Base-by-base conservation (phyloP, 306 rosid species). In the Crotalaria pallida region DNA sequence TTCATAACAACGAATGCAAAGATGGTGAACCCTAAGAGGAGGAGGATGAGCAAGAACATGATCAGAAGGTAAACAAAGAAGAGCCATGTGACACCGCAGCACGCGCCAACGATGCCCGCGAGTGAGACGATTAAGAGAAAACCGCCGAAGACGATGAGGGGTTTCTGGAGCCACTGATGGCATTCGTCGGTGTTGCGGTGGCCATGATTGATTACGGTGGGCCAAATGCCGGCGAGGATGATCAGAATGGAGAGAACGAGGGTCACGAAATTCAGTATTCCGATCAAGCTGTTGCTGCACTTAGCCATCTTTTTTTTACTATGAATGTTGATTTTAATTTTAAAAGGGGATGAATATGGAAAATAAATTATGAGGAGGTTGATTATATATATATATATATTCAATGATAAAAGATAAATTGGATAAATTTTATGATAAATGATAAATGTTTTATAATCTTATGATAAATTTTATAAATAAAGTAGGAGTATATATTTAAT, bases 41-140 rank as follows among this genome's bases (percentile, higher is more conserved):
- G n/a, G 3, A 92, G 56, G 29, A 90, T 92, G 74, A 92, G 86
- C 48, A 92, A 19, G 83, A 86, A 86, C 98, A 92, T 90, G 33
- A 86, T 85, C 6, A 90, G 72, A 0, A 90, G 93, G 76, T 92
- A 88, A 17, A 85, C 2, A 89, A 96, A 88, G 34, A 92, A 89
- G 9, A 87, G 96, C 84, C 96, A 85, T 0, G 89, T 49, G 7
- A 85, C 85, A 13, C 84, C 67, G 44, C 86, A 92, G 6, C 92
- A 92, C 8, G 89, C 91, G 34, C 98, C 98, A 53, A 92, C 18
- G 7, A 92, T 70, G 2, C 98, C 98, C 2, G 88, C 87, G 24
- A 85, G 56, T 1, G 98, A 89, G 11, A 92, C 88, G 0, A 88
- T 1, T 52, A 90, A n/a, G 3, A 89, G 88, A 60, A 88, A 88